phyloP scores from a whole-genome alignment of 345 rosid genomes.

The Citrus unshiu region DNA sequence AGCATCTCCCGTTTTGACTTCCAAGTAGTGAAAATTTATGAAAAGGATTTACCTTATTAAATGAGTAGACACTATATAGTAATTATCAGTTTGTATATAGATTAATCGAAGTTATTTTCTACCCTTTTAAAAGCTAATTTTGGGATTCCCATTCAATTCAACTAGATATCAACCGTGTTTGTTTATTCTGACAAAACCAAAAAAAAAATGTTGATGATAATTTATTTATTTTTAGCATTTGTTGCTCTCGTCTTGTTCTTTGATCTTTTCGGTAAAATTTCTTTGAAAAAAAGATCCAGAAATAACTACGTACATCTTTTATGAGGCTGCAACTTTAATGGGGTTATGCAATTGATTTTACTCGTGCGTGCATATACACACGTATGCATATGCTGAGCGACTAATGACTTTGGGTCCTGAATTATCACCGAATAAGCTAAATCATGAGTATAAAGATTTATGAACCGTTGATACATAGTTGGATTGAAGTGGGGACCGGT shows the following conservation, averaged over 20 bases:
- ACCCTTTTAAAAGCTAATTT: background rate
- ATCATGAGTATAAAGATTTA: background rate
- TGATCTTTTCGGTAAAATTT: background rate
- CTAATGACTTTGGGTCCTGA: too few relatives aligned
- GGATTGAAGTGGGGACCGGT: background rate
- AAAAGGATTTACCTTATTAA: background rate
- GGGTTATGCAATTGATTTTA: background rate
- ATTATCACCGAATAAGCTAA: too few relatives aligned
- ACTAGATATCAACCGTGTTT: background rate
- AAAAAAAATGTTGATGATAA: background rate
- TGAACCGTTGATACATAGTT: background rate
- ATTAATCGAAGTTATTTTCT: background rate
- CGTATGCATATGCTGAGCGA: too few relatives aligned
- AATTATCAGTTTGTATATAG: background rate
- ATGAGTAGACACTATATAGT: too few relatives aligned
- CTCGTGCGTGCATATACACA: background rate
- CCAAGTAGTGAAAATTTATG: background rate
- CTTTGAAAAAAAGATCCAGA: background rate
- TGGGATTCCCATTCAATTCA: background rate
- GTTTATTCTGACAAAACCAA: background rate
- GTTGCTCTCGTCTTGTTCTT: background rate
- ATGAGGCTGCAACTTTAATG: background rate
- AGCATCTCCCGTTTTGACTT: background rate
- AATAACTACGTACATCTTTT: background rate
- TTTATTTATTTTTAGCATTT: background rate